These are phyloP conservation scores for Pichiaceae sp. DNA, from an alignment of 1,139 yeast species.

Conservation along the genomic window DNA sequence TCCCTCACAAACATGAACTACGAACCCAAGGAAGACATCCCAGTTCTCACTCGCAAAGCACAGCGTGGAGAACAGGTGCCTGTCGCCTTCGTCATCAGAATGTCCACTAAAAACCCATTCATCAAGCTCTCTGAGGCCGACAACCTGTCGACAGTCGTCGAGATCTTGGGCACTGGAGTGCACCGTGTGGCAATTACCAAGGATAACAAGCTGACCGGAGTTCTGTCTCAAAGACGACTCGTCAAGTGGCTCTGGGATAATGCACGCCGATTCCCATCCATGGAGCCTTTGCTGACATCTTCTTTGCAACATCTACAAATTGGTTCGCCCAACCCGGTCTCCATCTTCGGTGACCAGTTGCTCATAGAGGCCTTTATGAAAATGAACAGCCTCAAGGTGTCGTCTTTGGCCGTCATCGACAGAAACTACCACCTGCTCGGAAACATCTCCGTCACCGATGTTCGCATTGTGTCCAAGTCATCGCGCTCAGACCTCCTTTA, in stretches of 20 bases:
- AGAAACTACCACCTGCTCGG: constrained; percentile 68
- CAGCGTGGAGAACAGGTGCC: constrained; percentile 68
- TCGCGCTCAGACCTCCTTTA: constrained; percentile 76
- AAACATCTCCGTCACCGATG: constrained; percentile 91
- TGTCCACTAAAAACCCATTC: constrained; percentile 84
- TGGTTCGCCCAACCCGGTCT: constrained; percentile 63
- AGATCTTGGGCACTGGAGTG: constrained; percentile 82
- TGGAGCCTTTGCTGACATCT: constrained; percentile 65
- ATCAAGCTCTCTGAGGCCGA: constrained; percentile 64
- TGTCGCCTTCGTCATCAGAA: constrained; percentile 65
- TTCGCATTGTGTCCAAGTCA: constrained; percentile 74
- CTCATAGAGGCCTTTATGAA: constrained; percentile 78
- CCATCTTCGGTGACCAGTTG: constrained; percentile 78
- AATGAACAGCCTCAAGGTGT: constrained; percentile 79
- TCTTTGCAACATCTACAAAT: constrained; percentile 60
- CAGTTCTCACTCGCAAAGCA: constrained; percentile 36
- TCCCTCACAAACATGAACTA: constrained; percentile 19
- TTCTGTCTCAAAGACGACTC: constrained; percentile 82
- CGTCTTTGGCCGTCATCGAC: constrained; percentile 93
- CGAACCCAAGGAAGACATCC: constrained; percentile 24
- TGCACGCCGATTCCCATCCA: constrained; percentile 72
- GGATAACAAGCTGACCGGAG: constrained; percentile 52
- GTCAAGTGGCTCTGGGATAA: constrained; percentile 84
- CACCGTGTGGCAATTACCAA: constrained; percentile 84
- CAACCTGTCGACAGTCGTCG: constrained; percentile 65